phyloP scores from a whole-genome alignment of 164 flowering plant species.

The Aristolochia contorta region DNA sequence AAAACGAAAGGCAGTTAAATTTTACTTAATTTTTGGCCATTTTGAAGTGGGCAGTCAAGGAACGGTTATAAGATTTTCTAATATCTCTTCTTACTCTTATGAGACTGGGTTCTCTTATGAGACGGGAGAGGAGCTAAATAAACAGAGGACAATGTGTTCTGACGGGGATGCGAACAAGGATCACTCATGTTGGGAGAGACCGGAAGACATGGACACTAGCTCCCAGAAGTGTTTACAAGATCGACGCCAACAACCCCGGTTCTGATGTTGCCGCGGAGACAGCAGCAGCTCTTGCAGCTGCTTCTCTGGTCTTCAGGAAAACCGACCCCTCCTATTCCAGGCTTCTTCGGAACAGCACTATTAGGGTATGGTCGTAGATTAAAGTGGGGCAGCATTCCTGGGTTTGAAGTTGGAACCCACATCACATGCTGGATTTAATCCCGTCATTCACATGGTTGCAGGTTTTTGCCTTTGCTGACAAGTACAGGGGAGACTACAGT shows the following conservation, averaged over 20 bases:
- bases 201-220: slow-evolving; percentile 99
- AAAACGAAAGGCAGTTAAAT: no score
- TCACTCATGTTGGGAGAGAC: slow-evolving; percentile 94
- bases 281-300: slow-evolving; percentile 93
- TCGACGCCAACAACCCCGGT: slow-evolving; percentile 58
- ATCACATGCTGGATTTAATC: neutral
- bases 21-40: no score
- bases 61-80: no score
- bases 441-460: slow-evolving; percentile 7
- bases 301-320: slow-evolving; percentile 76
- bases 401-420: neutral
- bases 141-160: no score
- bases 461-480: slow-evolving; percentile 83
- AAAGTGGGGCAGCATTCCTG: neutral
- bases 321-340: slow-evolving; percentile 72
- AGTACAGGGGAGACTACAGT: slow-evolving; percentile 83
- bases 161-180: slow-evolving; percentile 65
- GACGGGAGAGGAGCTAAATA: no score
- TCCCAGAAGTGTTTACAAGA: slow-evolving; percentile 55
- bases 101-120: no score
- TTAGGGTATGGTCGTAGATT: slow-evolving; percentile 29
- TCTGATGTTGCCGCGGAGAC: slow-evolving; percentile 92
- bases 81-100: no score
- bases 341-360: slow-evolving; percentile 50
- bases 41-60: no score